Evolutionary conservation across 768 basidiomycete species (phyloP), one percentile per base, ranked within the genome.

Genomic region (Suillus paluster): DNA sequence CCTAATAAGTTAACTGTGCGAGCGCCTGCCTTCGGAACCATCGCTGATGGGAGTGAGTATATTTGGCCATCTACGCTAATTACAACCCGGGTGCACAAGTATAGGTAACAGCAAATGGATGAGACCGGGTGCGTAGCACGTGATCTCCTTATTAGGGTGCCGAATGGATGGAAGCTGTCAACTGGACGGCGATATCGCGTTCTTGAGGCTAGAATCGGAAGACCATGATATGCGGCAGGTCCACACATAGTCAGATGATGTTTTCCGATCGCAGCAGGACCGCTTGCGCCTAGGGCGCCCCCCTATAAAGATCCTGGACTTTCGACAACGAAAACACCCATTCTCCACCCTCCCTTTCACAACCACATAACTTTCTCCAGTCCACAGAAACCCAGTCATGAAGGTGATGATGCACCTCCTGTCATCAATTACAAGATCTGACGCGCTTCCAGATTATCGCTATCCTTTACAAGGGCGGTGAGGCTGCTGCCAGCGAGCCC

Each of bases 401-500:
- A 84, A 84, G 81, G 83, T 81, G 57, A 39, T 55, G 27, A 34
- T 38, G 21, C 27, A 33, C 5, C 56, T 44, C 17, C 25, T 50
- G 23, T 48, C 42, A 5, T 10, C 23, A 4, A 38, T 27, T 19
- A 39, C 21, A 23, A 21, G 17, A 49, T 45, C 54, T 54, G 30
- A 42, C 63, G 65, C 15, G 65, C 48, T 17, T 48, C 23, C 53
- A 92, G 88, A 77, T 92, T 68, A 83, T 93, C 52, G 88, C 88
- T 70, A 87, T 92, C 68, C 82, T 92, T 53, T 92, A 91, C 78
- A 80, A 83, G 64, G 91, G 91, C 69, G 82, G 80, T 70, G 68
- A 85, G 63, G 85, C 89, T 61, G 90, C 91, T 61, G 65, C 76
- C 65, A 77, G 88, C 67, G 90, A 93, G 74, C 83, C 88, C 44